A percentile compares a stretch with the other conserved stretches of the same genome.
phyloP scores from a whole-genome alignment of 2,329 filamentous ascomycete genomes.

The Emericellopsis atlantica region DNA sequence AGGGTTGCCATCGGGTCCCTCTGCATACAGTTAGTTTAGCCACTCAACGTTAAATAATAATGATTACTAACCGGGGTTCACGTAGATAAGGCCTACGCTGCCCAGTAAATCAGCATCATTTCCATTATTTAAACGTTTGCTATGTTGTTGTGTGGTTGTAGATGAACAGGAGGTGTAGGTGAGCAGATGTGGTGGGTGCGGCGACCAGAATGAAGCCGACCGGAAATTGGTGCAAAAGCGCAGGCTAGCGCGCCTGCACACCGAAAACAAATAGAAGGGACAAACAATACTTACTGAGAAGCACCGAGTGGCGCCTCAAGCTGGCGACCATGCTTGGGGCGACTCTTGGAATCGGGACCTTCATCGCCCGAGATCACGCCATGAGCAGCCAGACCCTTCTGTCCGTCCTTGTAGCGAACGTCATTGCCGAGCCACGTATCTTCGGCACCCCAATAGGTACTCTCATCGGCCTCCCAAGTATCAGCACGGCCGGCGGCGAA shows the following conservation, averaged over 20 bases:
- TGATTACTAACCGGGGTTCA: constrained; percentile 31
- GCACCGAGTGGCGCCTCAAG: constrained; percentile 57
- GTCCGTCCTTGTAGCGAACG: constrained; percentile 35
- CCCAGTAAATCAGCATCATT: background rate
- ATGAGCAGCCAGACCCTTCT: background rate
- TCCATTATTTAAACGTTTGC: too few relatives aligned
- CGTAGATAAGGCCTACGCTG: constrained; percentile 62
- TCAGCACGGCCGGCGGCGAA: constrained; percentile 63
- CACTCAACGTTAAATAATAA: too few relatives aligned
- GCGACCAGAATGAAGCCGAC: too few relatives aligned
- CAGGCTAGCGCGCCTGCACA: too few relatives aligned
- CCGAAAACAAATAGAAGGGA: too few relatives aligned
- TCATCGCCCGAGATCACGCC: background rate
- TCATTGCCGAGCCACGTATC: constrained; percentile 57
- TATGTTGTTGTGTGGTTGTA: background rate
- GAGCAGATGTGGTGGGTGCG: too few relatives aligned
- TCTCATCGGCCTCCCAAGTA: constrained; percentile 64
- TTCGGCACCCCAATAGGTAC: constrained; percentile 67
- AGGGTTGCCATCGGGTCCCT: constrained; percentile 61
- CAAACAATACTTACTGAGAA: constrained; percentile 15
- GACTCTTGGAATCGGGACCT: constrained; percentile 29
- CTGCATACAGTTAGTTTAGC: constrained; percentile 27
- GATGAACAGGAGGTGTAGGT: background rate
- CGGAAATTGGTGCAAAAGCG: too few relatives aligned
- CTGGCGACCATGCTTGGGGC: too few relatives aligned